Percentiles rank a stretch among this genome's conserved stretches.
Evolutionary conservation across 345 rosid genomes (phyloP).

Genomic region (Linum lewisii): DNA sequence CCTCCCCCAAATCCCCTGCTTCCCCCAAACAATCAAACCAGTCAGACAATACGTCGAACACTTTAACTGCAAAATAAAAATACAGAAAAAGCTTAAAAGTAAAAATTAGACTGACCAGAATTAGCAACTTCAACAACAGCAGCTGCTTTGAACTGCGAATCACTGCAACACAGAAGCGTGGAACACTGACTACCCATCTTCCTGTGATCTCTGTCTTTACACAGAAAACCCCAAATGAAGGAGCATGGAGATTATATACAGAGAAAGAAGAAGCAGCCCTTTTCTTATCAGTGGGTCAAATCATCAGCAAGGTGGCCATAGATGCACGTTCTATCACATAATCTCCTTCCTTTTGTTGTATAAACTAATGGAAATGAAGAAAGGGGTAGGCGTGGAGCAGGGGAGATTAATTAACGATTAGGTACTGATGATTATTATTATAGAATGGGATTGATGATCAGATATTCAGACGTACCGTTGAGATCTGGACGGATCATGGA

Average conservation of each 20-base stretch:
- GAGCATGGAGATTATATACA: conserved; percentile 3
- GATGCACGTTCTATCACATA: neutral
- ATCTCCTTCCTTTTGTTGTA: neutral
- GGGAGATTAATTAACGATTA: neutral
- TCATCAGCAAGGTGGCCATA: neutral
- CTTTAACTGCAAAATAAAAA: too few relatives aligned
- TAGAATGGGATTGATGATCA: neutral
- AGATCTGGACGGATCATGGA: neutral
- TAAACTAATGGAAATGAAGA: neutral
- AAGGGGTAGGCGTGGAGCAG: neutral
- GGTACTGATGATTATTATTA: neutral
- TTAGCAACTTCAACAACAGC: conserved; percentile 51
- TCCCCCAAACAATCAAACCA: conserved; percentile 6
- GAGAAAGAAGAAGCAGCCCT: neutral
- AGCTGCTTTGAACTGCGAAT: conserved; percentile 46
- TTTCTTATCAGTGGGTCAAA: neutral
- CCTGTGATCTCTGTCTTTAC: too few relatives aligned
- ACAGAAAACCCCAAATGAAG: conserved; percentile 14
- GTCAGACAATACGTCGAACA: neutral
- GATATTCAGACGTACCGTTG: neutral
- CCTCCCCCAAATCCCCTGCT: conserved; percentile 40
- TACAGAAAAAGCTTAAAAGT: neutral
- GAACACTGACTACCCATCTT: conserved; percentile 64
- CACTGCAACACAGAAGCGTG: conserved; percentile 52
- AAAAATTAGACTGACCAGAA: conserved; percentile 47